Evolutionary conservation across 805 yeast genomes (phyloP), one percentile per base, ranked within the genome.

Genomic region (Metschnikowia peoriensis): DNA sequence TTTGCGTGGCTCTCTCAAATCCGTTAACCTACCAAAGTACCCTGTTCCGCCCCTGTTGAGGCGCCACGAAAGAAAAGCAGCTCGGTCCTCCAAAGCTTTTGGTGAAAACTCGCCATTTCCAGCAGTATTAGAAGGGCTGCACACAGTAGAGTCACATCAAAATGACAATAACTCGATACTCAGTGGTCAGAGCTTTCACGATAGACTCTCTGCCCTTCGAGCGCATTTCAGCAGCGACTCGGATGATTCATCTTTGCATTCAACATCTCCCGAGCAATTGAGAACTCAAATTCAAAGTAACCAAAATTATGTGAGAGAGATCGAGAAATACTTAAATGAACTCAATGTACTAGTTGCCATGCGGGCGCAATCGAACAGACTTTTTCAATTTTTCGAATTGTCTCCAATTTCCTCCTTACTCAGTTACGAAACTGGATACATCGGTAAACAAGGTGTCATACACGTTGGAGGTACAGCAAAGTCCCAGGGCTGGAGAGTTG

Each of bases 401-500:
- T 91, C 97, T 0, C 96, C 96, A 0, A 80, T 94, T 57, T 89
- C 96, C 7, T 83, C 94, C 8, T 73, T 91, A 45, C 73, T 94
- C 40, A 85, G 93, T 46, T 85, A 89, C 57, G 99, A 94, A 66
- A 80, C 83, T 29, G 87, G 89, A 0, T 87, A 78, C 63, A 83
- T 83, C 51, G 96, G 98, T 1, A 94, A 91, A 61, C 97, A 94
- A 68, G 99, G 99, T 1, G 81, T 83, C 47, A 68, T 93, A 52
- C 81, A 88, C 50, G 82, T 92, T 44, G 83, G 91, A 17, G 86
- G 97, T 0, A 83, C 90, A 0, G 93, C 98, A 0, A 83, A 83
- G 56, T 78, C 91, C 0, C 96, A 90, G 66, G 98, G 99, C 2
- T 94, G 99, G 98, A 78, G 96, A 60, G 97, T 93, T 6, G 88